Evolutionary conservation across 352 stramenopile species (phyloP).

Genomic region (Albugo laibachii): DNA sequence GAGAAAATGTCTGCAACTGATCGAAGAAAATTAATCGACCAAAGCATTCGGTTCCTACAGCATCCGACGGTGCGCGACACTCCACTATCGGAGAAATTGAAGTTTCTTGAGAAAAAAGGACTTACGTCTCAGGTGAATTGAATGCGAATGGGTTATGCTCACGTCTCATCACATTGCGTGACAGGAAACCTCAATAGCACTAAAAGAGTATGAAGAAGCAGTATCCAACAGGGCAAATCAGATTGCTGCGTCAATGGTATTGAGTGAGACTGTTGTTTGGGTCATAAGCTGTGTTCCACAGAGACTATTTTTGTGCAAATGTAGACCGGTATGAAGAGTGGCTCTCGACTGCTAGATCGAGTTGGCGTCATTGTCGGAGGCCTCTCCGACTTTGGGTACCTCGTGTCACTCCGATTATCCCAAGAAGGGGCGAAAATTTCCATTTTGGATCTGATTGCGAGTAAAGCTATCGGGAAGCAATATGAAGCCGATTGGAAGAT

Average conservation of each 20-base stretch:
- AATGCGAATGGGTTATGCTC: background rate
- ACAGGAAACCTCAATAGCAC: conserved; percentile 30
- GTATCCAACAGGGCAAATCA: conserved; percentile 23
- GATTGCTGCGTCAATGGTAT: conserved; percentile 37
- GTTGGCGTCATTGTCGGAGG: conserved; percentile 40
- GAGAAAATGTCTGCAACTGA: conserved; percentile 2
- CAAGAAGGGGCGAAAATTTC: conserved; percentile 39
- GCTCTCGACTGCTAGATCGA: conserved; percentile 28
- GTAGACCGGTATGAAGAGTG: conserved; percentile 30
- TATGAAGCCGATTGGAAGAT: conserved; percentile 16
- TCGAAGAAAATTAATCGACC: conserved; percentile 35
- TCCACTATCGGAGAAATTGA: conserved; percentile 41
- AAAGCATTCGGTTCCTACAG: conserved; percentile 60
- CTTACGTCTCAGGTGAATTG: conserved; percentile 19
- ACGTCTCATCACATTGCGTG: background rate
- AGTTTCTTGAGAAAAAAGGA: conserved; percentile 61
- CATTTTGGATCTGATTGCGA: conserved; percentile 18
- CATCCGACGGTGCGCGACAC: conserved; percentile 58
- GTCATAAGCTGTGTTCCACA: background rate
- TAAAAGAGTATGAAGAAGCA: conserved; percentile 50
- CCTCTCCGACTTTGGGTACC: conserved; percentile 31
- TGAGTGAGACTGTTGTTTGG: background rate
- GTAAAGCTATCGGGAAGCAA: conserved; percentile 13
- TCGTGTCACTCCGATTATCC: conserved; percentile 34
- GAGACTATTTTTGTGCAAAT: background rate